Base-by-base conservation (phyloP, 1,284 basidiomycete genomes). In the Ustilago xerochloae region DNA sequence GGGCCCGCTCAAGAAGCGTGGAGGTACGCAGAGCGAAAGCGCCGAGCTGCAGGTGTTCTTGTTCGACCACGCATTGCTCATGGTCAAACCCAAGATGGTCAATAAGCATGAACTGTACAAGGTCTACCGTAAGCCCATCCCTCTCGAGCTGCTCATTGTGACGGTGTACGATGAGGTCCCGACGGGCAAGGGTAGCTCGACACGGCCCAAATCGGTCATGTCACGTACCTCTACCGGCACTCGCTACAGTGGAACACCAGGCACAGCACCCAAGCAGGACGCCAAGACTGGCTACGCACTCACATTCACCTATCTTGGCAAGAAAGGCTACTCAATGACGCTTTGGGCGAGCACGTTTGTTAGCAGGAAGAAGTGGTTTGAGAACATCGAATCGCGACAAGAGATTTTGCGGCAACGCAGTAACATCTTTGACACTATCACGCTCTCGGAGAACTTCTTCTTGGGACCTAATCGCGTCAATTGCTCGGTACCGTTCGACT, bases 71-170 rank as follows among this genome's bases (percentile, higher is more conserved):
- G 95, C 95, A 0, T 86, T 99, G 55, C 87, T 99, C 46, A 93
- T 99, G 89, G 94, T 93, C 74, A 99, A 99, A 87, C 89, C 91
- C 79, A 95, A 90, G 84, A 92, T 85, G 82, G 91, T 87, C 52
- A 92, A 91, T 85, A 95, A 96, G 85, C 90, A 91, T 60, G 95
- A 98, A 77, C 92, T 95, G 80, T 92, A 90, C 85, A 94, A 94
- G 84, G 96, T 98, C 22, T 97, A 97, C 84, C 91, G 94, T 75
- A 90, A 92, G 92, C 97, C 97, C 0, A 97, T 99, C 76, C 97
- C 97, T 0, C 89, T 99, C 41, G 97, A 99, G 82, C 88, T 99
- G 1, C 89, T 99, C 16, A 89, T 93, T 51, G 89, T 98, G 59
- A 90, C 91, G 2, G 90, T 92, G 1, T 90, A 91, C 2, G 93